Base-by-base conservation (phyloP, 345 rosid species). In the Erysimum cheiranthoides region DNA sequence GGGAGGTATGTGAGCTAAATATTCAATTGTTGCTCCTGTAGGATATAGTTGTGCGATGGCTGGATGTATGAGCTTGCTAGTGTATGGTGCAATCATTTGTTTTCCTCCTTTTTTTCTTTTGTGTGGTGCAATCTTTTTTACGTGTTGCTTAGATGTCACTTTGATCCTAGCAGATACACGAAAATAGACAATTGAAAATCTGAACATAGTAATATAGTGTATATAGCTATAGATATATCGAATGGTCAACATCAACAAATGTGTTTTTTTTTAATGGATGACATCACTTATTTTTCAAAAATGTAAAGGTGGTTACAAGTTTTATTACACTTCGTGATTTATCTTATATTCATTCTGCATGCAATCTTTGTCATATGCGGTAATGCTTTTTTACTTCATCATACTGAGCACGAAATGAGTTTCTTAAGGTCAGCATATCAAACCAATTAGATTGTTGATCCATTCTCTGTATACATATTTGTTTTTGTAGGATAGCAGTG, bases 401-500 rank as follows among this genome's bases (percentile, higher is more conserved):
- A 16, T 40, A 32, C 54, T 58, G 46, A 14, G 54, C 32, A 32
- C 54, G 62, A 57, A 47, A 56, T 58, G 34, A 39, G 31, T 43
- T 4, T 40, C 59, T 2, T n/a, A 10, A 5, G 54, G 12, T 71
- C 53, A 65, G 5, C 30, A 66, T 31, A 34, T 38, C 39, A 50
- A 59, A 72, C 56, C 38, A 58, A 27, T 39, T 31, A 65, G 31
- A 51, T 42, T 59, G 5, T 51, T 78, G 53, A 65, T 18, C 38
- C 45, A 4, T 66, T 74, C 64, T 43, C 67, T 54, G 53, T 63
- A 46, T 59, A 47, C 21, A 61, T 66, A n/a, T 27, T 34, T 52
- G 35, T 53, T 25, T 60, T 76, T 87, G 88, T 91, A 95, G 99
- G 96, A 90, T 66, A 86, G 78, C 76, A 90, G 78, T 75, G 78